Evolutionary conservation across 768 basidiomycete species (phyloP).

Genomic region (Tricholoma saponaceum): DNA sequence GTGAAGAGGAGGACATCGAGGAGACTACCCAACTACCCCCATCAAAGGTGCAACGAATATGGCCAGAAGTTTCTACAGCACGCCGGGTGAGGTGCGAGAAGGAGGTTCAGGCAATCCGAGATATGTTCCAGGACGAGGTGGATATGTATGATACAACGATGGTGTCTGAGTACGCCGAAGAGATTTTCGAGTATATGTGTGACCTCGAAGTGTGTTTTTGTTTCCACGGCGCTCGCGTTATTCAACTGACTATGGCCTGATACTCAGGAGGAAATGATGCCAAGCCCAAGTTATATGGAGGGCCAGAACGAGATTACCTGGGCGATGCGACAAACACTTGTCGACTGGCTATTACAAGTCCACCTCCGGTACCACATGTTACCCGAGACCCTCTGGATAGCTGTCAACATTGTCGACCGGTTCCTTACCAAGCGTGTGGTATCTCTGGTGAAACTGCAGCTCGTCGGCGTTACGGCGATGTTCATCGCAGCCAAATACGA

Average conservation of each 20-base stretch:
- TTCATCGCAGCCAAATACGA: constrained; percentile 99
- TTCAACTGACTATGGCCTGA: constrained; percentile 15
- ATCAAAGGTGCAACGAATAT: constrained; percentile 47
- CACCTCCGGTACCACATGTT: constrained; percentile 99
- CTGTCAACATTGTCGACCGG: constrained; percentile 93
- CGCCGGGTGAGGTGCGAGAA: constrained; percentile 52
- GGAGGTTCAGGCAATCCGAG: constrained; percentile 65
- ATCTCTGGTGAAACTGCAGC: constrained; percentile 85
- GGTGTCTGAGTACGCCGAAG: constrained; percentile 98
- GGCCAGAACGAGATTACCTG: constrained; percentile 90
- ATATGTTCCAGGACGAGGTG: constrained; percentile 67
- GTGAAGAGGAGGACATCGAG: constrained; percentile 36
- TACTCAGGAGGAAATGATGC: constrained; percentile 80
- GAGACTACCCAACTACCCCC: constrained; percentile 22
- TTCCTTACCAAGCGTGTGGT: constrained; percentile 88
- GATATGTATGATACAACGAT: constrained; percentile 83
- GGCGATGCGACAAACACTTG: constrained; percentile 93
- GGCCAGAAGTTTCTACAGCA: constrained; percentile 73
- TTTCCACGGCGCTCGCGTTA: neutral
- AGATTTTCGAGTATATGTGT: constrained; percentile 96
- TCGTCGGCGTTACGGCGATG: constrained; percentile 98
- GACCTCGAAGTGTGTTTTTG: constrained; percentile 73
- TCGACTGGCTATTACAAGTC: constrained; percentile 98
- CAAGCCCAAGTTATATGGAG: constrained; percentile 89
- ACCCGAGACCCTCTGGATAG: constrained; percentile 98